Conservation (phyloP, 768 basidiomycete genomes). For the Tulasnella sp. region DNA sequence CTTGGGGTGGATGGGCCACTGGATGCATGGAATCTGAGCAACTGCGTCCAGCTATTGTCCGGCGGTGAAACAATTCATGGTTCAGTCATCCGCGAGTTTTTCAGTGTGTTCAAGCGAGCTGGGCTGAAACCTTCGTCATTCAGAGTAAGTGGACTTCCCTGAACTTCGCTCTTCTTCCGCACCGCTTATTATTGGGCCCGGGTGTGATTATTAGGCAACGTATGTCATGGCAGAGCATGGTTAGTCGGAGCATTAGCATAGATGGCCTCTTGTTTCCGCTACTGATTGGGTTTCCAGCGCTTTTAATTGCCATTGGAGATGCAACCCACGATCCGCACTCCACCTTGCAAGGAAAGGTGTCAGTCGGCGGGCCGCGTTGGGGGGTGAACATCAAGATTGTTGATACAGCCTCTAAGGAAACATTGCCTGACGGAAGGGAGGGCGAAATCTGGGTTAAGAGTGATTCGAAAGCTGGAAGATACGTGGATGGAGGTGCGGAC, state of each 20-base stretch:
- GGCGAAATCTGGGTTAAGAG: slow-evolving; percentile 13
- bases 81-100: neutral
- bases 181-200: neutral
- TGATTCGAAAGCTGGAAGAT: neutral
- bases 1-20: neutral
- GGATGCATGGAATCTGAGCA: neutral
- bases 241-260: neutral
- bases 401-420: neutral
- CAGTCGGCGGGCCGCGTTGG: neutral
- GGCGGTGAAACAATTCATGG: neutral
- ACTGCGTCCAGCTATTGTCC: neutral
- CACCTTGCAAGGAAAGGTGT: neutral
- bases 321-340: neutral
- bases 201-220: neutral
- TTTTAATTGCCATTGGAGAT: neutral
- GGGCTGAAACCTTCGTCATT: neutral
- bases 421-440: slow-evolving; percentile 1
- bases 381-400: slow-evolving; percentile 9
- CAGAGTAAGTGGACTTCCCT: neutral
- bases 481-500: neutral
- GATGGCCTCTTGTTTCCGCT: neutral
- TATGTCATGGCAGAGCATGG: neutral
- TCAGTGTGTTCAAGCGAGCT: neutral
- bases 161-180: neutral
- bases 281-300: neutral